Evolutionary conservation across 208 protist species (phyloP).

Genomic region (Trypanosoma platydactyli): DNA sequence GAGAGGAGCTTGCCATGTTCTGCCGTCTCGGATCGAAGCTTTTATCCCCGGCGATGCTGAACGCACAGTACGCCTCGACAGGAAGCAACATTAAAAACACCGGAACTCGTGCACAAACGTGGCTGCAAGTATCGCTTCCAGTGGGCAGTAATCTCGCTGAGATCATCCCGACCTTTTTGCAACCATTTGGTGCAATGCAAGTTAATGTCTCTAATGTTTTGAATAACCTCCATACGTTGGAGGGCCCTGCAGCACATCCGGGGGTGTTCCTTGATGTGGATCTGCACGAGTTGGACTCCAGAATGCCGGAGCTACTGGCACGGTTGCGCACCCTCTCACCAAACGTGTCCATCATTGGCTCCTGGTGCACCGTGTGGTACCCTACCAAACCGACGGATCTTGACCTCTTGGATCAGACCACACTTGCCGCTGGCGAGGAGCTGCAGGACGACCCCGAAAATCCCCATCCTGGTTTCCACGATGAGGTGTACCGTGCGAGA

Average conservation of each 20-base stretch:
- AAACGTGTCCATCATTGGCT: constrained; percentile 44
- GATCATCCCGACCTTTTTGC: constrained; percentile 44
- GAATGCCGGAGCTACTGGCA: constrained; percentile 39
- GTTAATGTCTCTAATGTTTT: constrained; percentile 66
- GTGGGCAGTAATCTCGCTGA: constrained; percentile 37
- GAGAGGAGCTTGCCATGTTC: too few species aligned
- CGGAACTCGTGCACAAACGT: constrained; percentile 41
- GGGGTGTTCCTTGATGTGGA: constrained; percentile 75
- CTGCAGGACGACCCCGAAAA: constrained; percentile 86
- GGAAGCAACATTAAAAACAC: constrained; percentile 50
- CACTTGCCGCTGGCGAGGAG: constrained; percentile 81
- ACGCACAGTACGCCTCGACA: constrained; percentile 51
- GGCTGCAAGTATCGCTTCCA: constrained; percentile 54
- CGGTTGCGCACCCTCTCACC: constrained; percentile 32
- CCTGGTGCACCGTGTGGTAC: constrained; percentile 79
- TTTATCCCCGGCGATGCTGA: constrained; percentile 24
- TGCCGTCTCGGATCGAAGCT: too few species aligned
- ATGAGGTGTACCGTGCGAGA: constrained; percentile 91
- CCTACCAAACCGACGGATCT: constrained; percentile 72
- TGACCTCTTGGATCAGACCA: constrained; percentile 82
- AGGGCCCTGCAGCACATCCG: constrained; percentile 40
- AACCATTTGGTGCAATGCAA: constrained; percentile 39
- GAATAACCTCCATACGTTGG: constrained; percentile 47
- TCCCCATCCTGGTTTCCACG: constrained; percentile 95
- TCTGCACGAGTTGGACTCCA: constrained; percentile 38